Percentiles rank a stretch among this genome's conserved stretches.
phyloP scores from a whole-genome alignment of 768 basidiomycete species.

The Phylloporus sp. region DNA sequence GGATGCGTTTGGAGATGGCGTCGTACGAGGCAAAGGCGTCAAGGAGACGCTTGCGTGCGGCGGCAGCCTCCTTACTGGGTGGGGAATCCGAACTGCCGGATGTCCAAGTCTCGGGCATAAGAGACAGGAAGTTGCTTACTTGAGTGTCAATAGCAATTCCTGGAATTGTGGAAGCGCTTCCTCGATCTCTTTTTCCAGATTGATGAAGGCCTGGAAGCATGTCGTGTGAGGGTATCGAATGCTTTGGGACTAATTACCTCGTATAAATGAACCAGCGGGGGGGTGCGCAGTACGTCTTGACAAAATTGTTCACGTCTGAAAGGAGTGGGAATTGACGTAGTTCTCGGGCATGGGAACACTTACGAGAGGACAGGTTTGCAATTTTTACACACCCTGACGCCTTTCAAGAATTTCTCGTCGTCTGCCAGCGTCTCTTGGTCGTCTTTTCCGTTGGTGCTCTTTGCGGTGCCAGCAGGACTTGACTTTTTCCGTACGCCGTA shows the following conservation, averaged over 20 bases:
- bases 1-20: slow-evolving; percentile 78
- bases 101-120: slow-evolving; percentile 10
- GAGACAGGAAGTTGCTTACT: slow-evolving; percentile 32
- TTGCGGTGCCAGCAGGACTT: background rate
- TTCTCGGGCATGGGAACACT: slow-evolving; percentile 32
- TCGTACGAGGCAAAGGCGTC: slow-evolving; percentile 89
- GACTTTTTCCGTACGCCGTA: slow-evolving; percentile 66
- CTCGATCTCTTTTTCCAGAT: slow-evolving; percentile 86
- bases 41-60: slow-evolving; percentile 73
- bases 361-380: slow-evolving; percentile 80
- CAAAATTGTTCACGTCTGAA: slow-evolving; percentile 74
- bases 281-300: slow-evolving; percentile 54
- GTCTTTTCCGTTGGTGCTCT: slow-evolving; percentile 31
- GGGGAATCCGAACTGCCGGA: slow-evolving; percentile 38
- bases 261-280: slow-evolving; percentile 66
- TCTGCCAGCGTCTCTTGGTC: slow-evolving; percentile 42
- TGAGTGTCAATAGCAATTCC: slow-evolving; percentile 70
- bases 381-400: slow-evolving; percentile 79
- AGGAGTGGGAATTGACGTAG: background rate
- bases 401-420: slow-evolving; percentile 82
- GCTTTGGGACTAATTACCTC: slow-evolving; percentile 41
- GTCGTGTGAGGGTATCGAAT: background rate
- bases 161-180: slow-evolving; percentile 83
- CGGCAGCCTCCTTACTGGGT: slow-evolving; percentile 62
- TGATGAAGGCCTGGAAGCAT: slow-evolving; percentile 53